Evolutionary conservation across 257 asterid genomes (phyloP), one percentile per base, ranked within the genome.

Genomic region (Mentha longifolia): DNA sequence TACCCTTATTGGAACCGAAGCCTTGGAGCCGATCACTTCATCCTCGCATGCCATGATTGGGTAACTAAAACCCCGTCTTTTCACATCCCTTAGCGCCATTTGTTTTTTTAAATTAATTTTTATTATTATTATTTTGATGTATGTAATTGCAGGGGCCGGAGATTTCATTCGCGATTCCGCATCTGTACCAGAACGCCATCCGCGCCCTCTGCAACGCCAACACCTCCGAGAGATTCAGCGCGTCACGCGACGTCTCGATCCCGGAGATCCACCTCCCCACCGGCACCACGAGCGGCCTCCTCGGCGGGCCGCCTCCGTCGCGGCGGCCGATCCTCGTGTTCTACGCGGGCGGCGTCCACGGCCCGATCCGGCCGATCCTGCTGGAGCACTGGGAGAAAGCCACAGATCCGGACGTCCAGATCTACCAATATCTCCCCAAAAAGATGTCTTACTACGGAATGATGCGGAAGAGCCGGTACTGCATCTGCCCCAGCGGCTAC

Each of bases 31-130:
- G 97, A 90, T 45, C 97, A 90, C 70, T 90, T 88, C 88, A 88
- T 90, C 82, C 90, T 90, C 25, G 97, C 95, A 12, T 90, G 95
- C 65, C 97, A 90, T 63, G 97, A 90, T 39, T 90, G 97, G 97
- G 96, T 90, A n/a, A n/a, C n/a, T n/a, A n/a, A n/a, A 83, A 52
- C 2, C 0, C 37, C 37, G 37, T 33, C 37, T 33, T 33, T 33
- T 33, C 37, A 4, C 28, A 25, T 25, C n/a, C n/a, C n/a, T n/a
- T n/a, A n/a, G n/a, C n/a, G n/a, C n/a, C n/a, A n/a, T n/a, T n/a
- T n/a, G n/a, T n/a, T n/a, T n/a, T n/a, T n/a, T n/a, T n/a, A n/a
- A n/a, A n/a, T n/a, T n/a, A n/a, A n/a, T n/a, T n/a, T n/a, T n/a
- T n/a, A n/a, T n/a, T n/a, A n/a, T n/a, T n/a, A n/a, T n/a, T n/a